These are phyloP conservation scores for Cyclotella baltica DNA, from an alignment of 108 stramenopile genomes.

Conservation along the genomic window DNA sequence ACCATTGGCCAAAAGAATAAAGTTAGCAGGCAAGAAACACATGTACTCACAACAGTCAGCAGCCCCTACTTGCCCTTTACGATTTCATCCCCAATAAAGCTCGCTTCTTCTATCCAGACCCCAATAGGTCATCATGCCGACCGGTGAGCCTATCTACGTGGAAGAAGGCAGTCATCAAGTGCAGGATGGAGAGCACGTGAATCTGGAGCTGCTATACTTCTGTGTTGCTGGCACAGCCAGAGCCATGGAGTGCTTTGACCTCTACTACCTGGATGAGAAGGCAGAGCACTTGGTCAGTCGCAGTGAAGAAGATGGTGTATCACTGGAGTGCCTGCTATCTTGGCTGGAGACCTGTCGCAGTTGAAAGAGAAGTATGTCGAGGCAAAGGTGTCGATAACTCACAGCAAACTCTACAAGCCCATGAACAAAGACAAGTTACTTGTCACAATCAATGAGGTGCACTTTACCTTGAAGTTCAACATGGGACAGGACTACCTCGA, in stretches of 20 bases:
- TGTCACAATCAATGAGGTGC: background rate
- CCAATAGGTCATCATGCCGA: background rate
- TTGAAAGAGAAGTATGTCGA: constrained; percentile 6
- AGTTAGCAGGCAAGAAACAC: constrained; percentile 2
- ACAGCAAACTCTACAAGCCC: background rate
- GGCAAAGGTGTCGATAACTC: background rate
- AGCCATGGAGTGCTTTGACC: background rate
- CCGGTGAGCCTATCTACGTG: background rate
- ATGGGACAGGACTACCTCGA: background rate
- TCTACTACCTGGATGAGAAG: background rate
- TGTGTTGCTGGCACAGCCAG: background rate
- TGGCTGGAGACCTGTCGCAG: background rate
- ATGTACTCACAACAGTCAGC: background rate
- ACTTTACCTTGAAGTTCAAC: background rate
- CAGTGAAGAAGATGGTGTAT: constrained; percentile 4
- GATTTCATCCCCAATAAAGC: background rate
- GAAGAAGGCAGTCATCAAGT: background rate
- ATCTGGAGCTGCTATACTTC: constrained; percentile 1
- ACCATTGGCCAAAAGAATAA: background rate
- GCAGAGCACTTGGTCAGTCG: background rate
- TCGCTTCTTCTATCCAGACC: background rate
- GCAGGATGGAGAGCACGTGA: background rate
- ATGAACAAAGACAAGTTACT: background rate
- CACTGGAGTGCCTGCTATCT: background rate
- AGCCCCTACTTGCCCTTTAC: background rate